phyloP scores from a whole-genome alignment of 2,329 filamentous ascomycete genomes.

The Cordyceps cateniannulata region DNA sequence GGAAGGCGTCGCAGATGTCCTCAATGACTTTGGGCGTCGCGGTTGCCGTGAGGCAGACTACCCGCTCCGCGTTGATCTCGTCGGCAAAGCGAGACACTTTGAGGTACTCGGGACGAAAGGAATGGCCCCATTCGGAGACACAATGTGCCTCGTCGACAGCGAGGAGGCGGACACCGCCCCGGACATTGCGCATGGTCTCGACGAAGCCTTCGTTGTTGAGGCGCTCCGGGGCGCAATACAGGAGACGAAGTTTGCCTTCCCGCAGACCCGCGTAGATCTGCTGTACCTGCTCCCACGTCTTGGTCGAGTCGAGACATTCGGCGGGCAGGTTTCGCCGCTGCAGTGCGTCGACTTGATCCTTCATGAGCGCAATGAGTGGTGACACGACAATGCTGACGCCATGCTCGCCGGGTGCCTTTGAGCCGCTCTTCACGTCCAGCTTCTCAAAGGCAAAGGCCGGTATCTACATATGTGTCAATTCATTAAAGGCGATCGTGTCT shows the following conservation, averaged over 20 bases:
- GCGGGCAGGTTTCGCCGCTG: constrained; percentile 42
- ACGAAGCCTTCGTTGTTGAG: constrained; percentile 57
- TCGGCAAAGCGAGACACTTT: constrained; percentile 49
- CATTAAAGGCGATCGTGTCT: not conserved
- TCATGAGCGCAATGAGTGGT: constrained; percentile 52
- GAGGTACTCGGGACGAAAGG: constrained; percentile 44
- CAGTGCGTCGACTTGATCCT: constrained; percentile 53
- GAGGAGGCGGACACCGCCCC: constrained; percentile 49
- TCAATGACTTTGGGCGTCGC: constrained; percentile 49
- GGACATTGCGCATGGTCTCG: constrained; percentile 45
- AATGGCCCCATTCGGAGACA: constrained; percentile 47
- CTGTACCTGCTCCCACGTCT: constrained; percentile 40
- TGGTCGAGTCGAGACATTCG: constrained; percentile 50
- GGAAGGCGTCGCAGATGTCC: constrained; percentile 47
- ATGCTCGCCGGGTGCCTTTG: constrained; percentile 23
- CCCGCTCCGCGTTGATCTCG: constrained; percentile 50
- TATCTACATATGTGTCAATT: constrained; percentile 26
- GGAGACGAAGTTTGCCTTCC: constrained; percentile 41
- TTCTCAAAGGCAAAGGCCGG: constrained; percentile 40
- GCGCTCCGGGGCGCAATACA: constrained; percentile 54
- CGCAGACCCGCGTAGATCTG: constrained; percentile 30
- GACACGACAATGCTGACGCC: constrained; percentile 52
- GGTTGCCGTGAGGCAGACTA: constrained; percentile 55
- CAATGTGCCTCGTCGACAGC: constrained; percentile 55
- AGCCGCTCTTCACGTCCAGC: constrained; percentile 28